phyloP scores from a whole-genome alignment of 352 stramenopile species.

The Globisporangium parvum region DNA sequence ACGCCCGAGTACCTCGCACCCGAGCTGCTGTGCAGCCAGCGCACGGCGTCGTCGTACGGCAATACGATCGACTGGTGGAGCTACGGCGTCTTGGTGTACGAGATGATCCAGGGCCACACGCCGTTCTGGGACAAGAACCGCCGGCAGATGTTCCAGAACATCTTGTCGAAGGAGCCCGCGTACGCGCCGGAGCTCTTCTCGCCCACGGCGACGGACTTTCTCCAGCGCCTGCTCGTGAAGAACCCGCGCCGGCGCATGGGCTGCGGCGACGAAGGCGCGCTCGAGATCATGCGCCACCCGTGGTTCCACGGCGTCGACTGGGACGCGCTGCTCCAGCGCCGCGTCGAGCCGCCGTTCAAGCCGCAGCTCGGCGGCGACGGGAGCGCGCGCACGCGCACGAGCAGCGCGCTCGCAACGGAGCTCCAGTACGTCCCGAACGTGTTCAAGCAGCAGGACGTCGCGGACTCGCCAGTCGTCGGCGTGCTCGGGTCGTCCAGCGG shows the following conservation, averaged over 20 bases:
- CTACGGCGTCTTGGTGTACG: constrained; percentile 81
- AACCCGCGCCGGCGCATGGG: constrained; percentile 61
- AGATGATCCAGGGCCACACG: constrained; percentile 84
- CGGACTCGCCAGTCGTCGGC: constrained; percentile 67
- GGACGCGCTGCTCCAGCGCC: constrained; percentile 59
- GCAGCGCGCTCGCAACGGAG: constrained; percentile 42
- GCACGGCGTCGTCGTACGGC: constrained; percentile 69
- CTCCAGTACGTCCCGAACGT: constrained; percentile 75
- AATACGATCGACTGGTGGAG: constrained; percentile 89
- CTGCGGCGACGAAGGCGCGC: constrained; percentile 45
- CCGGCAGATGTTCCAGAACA: constrained; percentile 84
- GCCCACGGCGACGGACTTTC: constrained; percentile 54
- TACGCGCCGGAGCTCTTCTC: constrained; percentile 66
- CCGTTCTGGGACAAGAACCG: constrained; percentile 85
- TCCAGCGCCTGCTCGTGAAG: constrained; percentile 66
- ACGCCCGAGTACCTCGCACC: constrained; percentile 83
- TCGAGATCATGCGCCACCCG: constrained; percentile 80
- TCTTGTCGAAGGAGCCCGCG: constrained; percentile 60
- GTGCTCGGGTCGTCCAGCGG: constrained; percentile 48
- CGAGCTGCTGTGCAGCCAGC: constrained; percentile 70
- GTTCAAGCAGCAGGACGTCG: constrained; percentile 81
- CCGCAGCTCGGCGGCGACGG: constrained; percentile 33
- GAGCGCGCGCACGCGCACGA: constrained; percentile 33
- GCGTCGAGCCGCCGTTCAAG: constrained; percentile 65
- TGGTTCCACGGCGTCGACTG: constrained; percentile 80